A percentile compares a stretch with the other conserved stretches of the same genome.
Conservation (phyloP, 805 yeast species). For the Candida palmyrensis region DNA sequence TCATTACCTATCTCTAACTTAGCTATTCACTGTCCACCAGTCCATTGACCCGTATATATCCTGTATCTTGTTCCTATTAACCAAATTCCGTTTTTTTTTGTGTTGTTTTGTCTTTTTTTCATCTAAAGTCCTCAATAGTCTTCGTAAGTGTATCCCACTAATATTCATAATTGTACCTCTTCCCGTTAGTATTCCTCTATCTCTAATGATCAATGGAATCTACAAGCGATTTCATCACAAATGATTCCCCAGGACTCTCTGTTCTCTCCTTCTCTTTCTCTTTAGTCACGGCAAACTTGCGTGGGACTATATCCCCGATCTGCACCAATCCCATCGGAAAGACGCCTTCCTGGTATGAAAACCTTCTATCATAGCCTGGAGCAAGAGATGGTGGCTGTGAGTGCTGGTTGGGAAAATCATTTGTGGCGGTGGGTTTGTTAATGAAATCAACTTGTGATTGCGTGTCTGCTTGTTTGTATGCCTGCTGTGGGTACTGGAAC, state of each 20-base stretch:
- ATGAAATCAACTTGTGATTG: neutral
- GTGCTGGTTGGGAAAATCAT: too few relatives aligned
- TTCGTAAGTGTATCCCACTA: too few relatives aligned
- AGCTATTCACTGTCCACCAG: neutral
- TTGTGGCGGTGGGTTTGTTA: neutral
- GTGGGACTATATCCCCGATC: slow-evolving; percentile 3
- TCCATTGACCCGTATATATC: neutral
- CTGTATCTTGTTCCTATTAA: neutral
- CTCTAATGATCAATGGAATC: slow-evolving; percentile 33
- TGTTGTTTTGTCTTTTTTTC: neutral
- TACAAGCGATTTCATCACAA: slow-evolving; percentile 36
- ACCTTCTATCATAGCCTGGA: neutral
- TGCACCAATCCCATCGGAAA: neutral
- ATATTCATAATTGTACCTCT: neutral
- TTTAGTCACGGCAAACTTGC: slow-evolving; percentile 6
- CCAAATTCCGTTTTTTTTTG: neutral
- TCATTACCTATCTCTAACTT: too few relatives aligned
- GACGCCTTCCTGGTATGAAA: neutral
- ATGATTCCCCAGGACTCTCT: slow-evolving; percentile 9
- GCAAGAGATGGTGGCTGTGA: too few relatives aligned
- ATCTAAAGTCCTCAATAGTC: too few relatives aligned
- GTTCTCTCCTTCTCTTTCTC: slow-evolving; percentile 1
- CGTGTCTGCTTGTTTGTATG: neutral
- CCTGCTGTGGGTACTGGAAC: neutral
- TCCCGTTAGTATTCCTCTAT: neutral